Conservation (phyloP, 2,329 filamentous ascomycete species). For the Cladorrhinum sp. region DNA sequence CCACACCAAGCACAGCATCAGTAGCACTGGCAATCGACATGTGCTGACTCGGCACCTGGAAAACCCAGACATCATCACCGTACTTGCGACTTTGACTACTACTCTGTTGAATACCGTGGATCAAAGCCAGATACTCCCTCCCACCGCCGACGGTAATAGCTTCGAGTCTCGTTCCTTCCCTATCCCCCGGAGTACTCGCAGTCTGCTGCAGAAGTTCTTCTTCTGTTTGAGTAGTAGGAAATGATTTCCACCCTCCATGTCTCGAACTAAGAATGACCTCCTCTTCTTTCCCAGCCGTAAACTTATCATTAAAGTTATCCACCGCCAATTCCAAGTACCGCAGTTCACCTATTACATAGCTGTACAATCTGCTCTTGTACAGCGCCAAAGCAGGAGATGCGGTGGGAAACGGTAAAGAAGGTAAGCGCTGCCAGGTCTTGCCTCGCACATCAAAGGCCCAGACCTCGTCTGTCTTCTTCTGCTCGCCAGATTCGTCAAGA, state of each 20-base stretch:
- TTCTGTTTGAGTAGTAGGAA: constrained; percentile 32
- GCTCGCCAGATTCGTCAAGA: constrained; percentile 50
- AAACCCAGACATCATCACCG: constrained; percentile 61
- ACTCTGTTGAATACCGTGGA: constrained; percentile 46
- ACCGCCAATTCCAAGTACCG: constrained; percentile 62
- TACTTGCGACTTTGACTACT: constrained; percentile 46
- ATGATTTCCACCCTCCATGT: constrained; percentile 53
- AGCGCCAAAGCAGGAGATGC: constrained; percentile 67
- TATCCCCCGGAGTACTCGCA: constrained; percentile 47
- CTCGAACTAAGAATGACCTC: constrained; percentile 46
- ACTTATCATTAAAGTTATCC: constrained; percentile 52
- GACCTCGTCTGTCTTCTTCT: constrained; percentile 59
- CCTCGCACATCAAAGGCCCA: constrained; percentile 73
- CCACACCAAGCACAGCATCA: constrained; percentile 51
- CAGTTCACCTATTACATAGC: constrained; percentile 73
- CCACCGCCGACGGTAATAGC: constrained; percentile 58
- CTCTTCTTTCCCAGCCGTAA: constrained; percentile 47
- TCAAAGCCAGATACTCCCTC: constrained; percentile 60
- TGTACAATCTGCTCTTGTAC: constrained; percentile 63
- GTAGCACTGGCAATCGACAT: constrained; percentile 55
- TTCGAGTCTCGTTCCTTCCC: constrained; percentile 54
- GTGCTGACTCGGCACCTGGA: constrained; percentile 55
- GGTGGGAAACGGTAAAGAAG: constrained; percentile 62
- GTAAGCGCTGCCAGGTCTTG: constrained; percentile 64
- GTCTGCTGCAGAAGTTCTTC: constrained; percentile 20